A percentile compares a stretch with the other conserved stretches of the same genome.
Evolutionary conservation across 306 rosid genomes (phyloP).

Genomic region (Cajanus cajan): DNA sequence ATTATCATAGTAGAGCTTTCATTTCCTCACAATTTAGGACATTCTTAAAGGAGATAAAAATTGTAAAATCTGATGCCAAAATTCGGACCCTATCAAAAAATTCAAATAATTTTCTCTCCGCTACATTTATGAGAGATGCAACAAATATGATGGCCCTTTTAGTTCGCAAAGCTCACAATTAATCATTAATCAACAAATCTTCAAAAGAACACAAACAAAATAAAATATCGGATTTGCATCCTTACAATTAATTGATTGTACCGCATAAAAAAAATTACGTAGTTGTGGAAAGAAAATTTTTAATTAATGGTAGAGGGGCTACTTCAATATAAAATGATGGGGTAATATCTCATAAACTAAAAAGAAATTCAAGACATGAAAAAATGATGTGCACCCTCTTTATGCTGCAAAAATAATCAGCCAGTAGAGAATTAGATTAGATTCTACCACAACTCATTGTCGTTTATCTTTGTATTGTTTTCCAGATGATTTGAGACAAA

Average conservation of each 20-base stretch:
- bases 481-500: constrained; percentile 1
- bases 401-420: constrained; percentile 21
- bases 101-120: background rate
- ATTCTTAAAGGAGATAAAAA: too few species aligned
- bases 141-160: background rate
- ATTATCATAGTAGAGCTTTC: too few species aligned
- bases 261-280: background rate
- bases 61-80: background rate
- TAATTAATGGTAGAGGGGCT: background rate
- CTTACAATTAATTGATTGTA: background rate
- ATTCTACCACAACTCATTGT: constrained; percentile 5
- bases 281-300: background rate
- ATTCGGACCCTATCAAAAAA: background rate
- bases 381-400: constrained; percentile 24
- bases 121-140: background rate
- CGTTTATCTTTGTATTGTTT: constrained; percentile 2
- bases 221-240: background rate
- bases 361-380: background rate
- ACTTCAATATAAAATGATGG: background rate
- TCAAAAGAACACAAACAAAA: background rate
- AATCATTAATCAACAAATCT: background rate
- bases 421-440: constrained; percentile 22
- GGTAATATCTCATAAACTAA: background rate
- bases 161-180: background rate
- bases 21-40: too few species aligned